Percentiles rank a stretch among this genome's conserved stretches.
These are phyloP conservation scores for Eucalyptus cloeziana DNA, from an alignment of 345 rosid genomes.

Conservation along the genomic window DNA sequence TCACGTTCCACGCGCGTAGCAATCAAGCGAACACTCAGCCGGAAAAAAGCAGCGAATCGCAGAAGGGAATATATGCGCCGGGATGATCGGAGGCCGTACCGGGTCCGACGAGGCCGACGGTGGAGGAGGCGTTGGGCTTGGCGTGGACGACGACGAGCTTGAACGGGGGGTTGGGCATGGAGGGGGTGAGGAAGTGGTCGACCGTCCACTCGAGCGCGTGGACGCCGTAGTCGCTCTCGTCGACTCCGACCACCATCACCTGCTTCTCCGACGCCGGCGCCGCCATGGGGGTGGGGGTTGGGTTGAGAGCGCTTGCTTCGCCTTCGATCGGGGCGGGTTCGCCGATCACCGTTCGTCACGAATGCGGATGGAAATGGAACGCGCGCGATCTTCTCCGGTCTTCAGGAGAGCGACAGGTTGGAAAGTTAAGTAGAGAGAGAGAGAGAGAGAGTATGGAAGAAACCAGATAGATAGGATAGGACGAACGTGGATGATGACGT, in stretches of 20 bases:
- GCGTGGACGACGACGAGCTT: slow-evolving; percentile 44
- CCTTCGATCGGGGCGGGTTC: background rate
- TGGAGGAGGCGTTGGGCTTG: slow-evolving; percentile 13
- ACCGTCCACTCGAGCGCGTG: slow-evolving; percentile 45
- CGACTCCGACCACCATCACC: slow-evolving; percentile 35
- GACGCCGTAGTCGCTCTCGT: slow-evolving; percentile 35
- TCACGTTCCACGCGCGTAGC: background rate
- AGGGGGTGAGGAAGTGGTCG: slow-evolving; percentile 36
- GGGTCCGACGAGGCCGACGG: slow-evolving; percentile 24
- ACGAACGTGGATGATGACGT: background rate
- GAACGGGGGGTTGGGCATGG: slow-evolving; percentile 13
- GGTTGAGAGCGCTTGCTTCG: background rate
- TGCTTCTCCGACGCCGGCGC: slow-evolving; percentile 2
- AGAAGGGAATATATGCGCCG: background rate
- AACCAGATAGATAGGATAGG: background rate
- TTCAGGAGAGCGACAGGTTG: background rate
- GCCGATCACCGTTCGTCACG: background rate
- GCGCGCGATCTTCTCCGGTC: background rate
- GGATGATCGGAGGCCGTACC: background rate
- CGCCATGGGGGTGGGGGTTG: background rate
- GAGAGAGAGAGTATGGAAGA: background rate
- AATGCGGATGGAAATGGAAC: background rate
- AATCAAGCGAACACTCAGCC: background rate
- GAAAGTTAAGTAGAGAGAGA: background rate
- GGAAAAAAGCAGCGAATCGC: background rate